Conservation (phyloP, 2,329 filamentous ascomycete genomes). For the Ceratocystis cubensis region DNA sequence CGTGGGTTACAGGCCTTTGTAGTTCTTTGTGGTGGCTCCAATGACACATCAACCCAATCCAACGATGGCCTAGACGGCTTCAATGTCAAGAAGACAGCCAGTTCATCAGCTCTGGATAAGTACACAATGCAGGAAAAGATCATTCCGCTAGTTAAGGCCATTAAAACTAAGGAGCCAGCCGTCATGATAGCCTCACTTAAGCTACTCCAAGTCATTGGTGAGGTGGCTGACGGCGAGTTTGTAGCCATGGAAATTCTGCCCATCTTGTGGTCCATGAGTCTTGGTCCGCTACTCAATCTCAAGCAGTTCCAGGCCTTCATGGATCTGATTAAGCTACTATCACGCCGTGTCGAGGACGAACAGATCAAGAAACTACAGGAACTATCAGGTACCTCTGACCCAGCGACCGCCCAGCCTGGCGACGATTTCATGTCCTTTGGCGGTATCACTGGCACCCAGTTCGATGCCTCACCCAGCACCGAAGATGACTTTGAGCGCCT, state of each 20-base stretch:
- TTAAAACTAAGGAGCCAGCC: constrained; percentile 95
- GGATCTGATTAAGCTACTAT: constrained; percentile 71
- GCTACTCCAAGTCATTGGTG: constrained; percentile 72
- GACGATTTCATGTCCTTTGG: constrained; percentile 62
- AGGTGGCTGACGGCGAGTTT: constrained; percentile 75
- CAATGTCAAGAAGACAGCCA: constrained; percentile 43
- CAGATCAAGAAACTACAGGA: constrained; percentile 82
- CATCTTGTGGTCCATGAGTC: constrained; percentile 78
- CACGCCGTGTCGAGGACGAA: constrained; percentile 70
- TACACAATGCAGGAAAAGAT: constrained; percentile 98
- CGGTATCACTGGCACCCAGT: constrained; percentile 48
- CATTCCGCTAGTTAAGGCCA: constrained; percentile 74
- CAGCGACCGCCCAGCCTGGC: constrained; percentile 36
- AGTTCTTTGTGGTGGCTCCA: constrained; percentile 70
- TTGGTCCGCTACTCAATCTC: constrained; percentile 79
- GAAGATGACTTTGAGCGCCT: constrained; percentile 77
- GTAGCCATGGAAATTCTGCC: constrained; percentile 84
- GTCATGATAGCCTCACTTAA: constrained; percentile 90
- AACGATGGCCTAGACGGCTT: constrained; percentile 69
- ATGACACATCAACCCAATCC: constrained; percentile 35
- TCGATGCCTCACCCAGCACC: constrained; percentile 43
- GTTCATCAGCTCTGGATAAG: constrained; percentile 77
- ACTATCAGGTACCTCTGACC: constrained; percentile 49
- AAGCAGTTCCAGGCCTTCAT: constrained; percentile 84
- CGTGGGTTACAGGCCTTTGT: constrained; percentile 81